Conservation (phyloP, 2,329 filamentous ascomycete species). For the Aspergillus nomiae region DNA sequence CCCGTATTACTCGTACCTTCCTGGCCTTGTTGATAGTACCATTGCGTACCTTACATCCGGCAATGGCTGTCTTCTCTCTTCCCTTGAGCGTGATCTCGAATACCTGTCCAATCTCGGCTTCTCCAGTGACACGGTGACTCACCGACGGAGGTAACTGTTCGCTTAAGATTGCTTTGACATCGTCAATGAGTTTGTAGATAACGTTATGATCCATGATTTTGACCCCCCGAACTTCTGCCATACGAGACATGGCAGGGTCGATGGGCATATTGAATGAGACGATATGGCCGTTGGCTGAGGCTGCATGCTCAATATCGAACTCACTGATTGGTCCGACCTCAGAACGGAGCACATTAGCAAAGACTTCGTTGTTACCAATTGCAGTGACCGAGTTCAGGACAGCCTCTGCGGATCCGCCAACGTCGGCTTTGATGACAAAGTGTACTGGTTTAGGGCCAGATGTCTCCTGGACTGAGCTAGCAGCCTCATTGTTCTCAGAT, state of each 20-base stretch:
- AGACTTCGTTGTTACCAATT: slow-evolving; percentile 83
- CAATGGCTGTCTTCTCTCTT: slow-evolving; percentile 71
- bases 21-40: slow-evolving; percentile 67
- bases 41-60: slow-evolving; percentile 85
- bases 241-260: slow-evolving; percentile 65
- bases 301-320: slow-evolving; percentile 86
- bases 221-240: slow-evolving; percentile 73
- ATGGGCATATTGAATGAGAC: slow-evolving; percentile 82
- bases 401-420: slow-evolving; percentile 90
- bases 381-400: slow-evolving; percentile 75
- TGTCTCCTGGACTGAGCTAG: slow-evolving; percentile 41
- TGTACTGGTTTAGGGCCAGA: slow-evolving; percentile 63
- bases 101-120: slow-evolving; percentile 80
- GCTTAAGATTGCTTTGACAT: slow-evolving; percentile 61
- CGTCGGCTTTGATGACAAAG: slow-evolving; percentile 90
- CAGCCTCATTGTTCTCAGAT: slow-evolving; percentile 36
- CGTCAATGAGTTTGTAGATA: slow-evolving; percentile 55
- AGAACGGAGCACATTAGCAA: slow-evolving; percentile 73
- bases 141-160: slow-evolving; percentile 69
- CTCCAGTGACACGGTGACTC: slow-evolving; percentile 73
- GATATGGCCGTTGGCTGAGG: slow-evolving; percentile 72
- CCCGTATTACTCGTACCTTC: slow-evolving; percentile 71
- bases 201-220: slow-evolving; percentile 78
- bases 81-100: slow-evolving; percentile 83
- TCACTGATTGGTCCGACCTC: slow-evolving; percentile 78